These are phyloP conservation scores for Hypoxylon cercidicola DNA, from an alignment of 495 filamentous ascomycete genomes.

Conservation along the genomic window DNA sequence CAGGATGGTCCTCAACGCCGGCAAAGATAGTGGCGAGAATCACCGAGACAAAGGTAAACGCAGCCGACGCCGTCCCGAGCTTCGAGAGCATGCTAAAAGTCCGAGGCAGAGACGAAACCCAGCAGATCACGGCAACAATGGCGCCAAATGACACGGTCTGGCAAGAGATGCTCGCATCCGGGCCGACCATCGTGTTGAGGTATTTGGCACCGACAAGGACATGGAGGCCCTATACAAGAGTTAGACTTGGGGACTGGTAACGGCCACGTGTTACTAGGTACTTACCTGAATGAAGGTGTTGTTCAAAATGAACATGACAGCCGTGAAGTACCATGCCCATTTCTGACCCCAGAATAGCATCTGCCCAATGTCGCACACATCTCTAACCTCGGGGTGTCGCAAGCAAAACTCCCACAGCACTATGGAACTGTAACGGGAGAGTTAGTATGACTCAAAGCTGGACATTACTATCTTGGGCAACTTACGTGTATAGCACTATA, in stretches of 20 bases:
- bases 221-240: conserved; percentile 68
- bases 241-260: conserved; percentile 12
- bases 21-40: conserved; percentile 82
- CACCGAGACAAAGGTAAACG: conserved; percentile 89
- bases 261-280: conserved; percentile 33
- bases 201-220: conserved; percentile 83
- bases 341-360: conserved; percentile 83
- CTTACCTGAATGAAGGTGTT: conserved; percentile 84
- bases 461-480: not conserved
- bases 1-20: conserved; percentile 75
- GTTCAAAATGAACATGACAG: conserved; percentile 89
- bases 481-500: conserved; percentile 79
- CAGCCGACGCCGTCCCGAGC: conserved; percentile 76
- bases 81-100: conserved; percentile 83
- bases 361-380: conserved; percentile 92
- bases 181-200: conserved; percentile 79
- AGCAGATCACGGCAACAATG: conserved; percentile 75
- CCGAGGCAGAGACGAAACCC: conserved; percentile 78
- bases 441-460: conserved; percentile 2
- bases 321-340: conserved; percentile 85
- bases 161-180: conserved; percentile 65
- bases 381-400: conserved; percentile 84
- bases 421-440: conserved; percentile 61
- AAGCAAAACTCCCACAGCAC: conserved; percentile 88
- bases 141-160: conserved; percentile 77